Evolutionary conservation across 2,329 filamentous ascomycete species (phyloP), one percentile per base, ranked within the genome.

Genomic region (Pseudopithomyces maydicus): DNA sequence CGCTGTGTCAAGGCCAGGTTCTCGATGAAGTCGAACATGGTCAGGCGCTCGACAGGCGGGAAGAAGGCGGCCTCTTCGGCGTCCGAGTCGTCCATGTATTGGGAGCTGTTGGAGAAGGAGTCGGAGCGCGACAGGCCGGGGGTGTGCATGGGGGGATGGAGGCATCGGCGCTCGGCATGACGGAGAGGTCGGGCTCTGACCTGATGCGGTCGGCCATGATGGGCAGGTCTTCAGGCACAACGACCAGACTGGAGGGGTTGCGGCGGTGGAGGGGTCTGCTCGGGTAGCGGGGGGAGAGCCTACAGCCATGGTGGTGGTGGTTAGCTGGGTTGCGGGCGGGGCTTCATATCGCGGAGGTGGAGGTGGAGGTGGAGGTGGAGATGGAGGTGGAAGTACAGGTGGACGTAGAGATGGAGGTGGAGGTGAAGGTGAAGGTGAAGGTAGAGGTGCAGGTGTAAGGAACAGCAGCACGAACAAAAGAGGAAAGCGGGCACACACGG

Each of bases 21-120:
- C 78, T 97, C 94, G 64, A 99, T 85, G 47, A 99, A 84, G 72
- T 99, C 95, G 68, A 99, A 92, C 56, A 98, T 87, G 38, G 90
- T 93, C 52, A 99, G 82, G 50, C 92, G 90, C 74, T 99, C 95
- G 22, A 97, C 81, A 0, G 94, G 93, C 10, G 93, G 91, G 60
- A 96, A 90, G 20, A 75, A 74, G 57, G 72, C 63, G 29, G 64
- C 65, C 36, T 74, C 69, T 58, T 97, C 92, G 84, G 90, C 68
- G 61, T 96, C 92, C 85, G 91, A 95, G 38, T 79, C 92, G 67
- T 95, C 91, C 55, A 95, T 90, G 69, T 92, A 92, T n/a, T 87
- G 89, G 74, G 88, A 92, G 76, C 88, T 92, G 47, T 86, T 88
- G n/a, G 91, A 92, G 74, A 92, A 92, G 15, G 92, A 96, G 15